Percentiles rank a stretch among this genome's conserved stretches.
Conservation (phyloP, 2,329 filamentous ascomycete genomes). For the Neopestalotiopsis rosae region DNA sequence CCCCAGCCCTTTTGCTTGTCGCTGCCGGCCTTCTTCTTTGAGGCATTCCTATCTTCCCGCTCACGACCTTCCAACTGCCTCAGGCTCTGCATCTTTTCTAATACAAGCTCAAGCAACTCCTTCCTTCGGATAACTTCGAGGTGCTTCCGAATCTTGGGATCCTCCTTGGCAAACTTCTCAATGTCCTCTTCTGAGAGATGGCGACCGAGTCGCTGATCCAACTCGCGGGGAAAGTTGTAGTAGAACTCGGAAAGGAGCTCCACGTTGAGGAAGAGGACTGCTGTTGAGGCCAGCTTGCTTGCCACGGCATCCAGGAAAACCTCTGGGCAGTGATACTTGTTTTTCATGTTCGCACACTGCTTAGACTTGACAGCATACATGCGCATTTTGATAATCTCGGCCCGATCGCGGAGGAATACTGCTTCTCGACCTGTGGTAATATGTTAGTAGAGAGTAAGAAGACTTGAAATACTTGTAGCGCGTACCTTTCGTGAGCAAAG, state of each 20-base stretch:
- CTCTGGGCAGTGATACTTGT: conserved; percentile 97
- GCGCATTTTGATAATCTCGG: conserved; percentile 89
- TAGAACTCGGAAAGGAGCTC: conserved; percentile 97
- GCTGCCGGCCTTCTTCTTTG: conserved; percentile 29
- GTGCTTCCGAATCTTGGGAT: conserved; percentile 86
- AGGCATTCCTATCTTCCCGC: conserved; percentile 49
- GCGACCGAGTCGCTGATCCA: conserved; percentile 84
- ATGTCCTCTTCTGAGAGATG: conserved; percentile 80
- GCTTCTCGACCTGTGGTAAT: conserved; percentile 77
- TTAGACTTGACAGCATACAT: conserved; percentile 87
- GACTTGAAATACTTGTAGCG: neutral
- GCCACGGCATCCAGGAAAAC: conserved; percentile 98
- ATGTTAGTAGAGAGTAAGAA: conserved; percentile 31
- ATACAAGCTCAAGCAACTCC: conserved; percentile 87
- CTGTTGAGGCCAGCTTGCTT: conserved; percentile 91
- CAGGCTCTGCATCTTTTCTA: conserved; percentile 94
- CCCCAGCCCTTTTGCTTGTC: conserved; percentile 55
- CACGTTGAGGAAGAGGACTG: conserved; percentile 96
- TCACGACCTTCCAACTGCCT: conserved; percentile 81
- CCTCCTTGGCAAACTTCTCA: conserved; percentile 90
- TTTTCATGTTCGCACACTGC: conserved; percentile 81
- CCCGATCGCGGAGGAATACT: conserved; percentile 89
- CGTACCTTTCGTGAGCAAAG: conserved; percentile 81
- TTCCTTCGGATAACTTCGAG: conserved; percentile 92
- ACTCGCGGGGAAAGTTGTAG: conserved; percentile 93